Base-by-base conservation (phyloP, 306 rosid species). In the Erythrophleum fordii region DNA sequence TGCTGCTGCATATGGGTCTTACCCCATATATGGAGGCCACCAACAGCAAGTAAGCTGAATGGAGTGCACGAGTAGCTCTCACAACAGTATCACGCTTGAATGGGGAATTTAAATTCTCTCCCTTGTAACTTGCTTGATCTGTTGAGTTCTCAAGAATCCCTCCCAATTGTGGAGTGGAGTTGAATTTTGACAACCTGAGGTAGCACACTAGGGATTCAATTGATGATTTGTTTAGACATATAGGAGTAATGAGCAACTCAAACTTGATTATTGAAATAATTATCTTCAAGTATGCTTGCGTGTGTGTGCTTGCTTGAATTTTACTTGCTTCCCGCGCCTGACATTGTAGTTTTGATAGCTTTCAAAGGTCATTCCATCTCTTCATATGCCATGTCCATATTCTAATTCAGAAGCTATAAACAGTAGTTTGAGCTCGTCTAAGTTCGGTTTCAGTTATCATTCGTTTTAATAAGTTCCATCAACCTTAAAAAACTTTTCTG, bases 11-110 rank as follows among this genome's bases (percentile, higher is more conserved):
- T 96, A 96, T 80, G 99, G 93, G 41, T 89, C 95, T 60, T 96
- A 96, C 83, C 94, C 98, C 11, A 49, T 93, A 41, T 93, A 88
- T 75, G 97, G 95, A 61, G 93, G 88, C 75, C 98, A 93, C 86
- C 98, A 93, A 77, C 98, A 96, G 79, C 98, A 93, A 88, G 98
- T 96, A 82, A 96, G 91, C 92, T 92, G 88, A 95, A 46, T 78
- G 77, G 81, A 78, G 77, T 77, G 83, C 86, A 53, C 41, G 14
- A 83, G 79, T 70, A 82, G 79, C 69, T 77, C 67, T 66, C 59
- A 41, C 81, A 84, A 77, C 88, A 78, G 70, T 11, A 58, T 77
- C 69, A 77, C 35, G 46, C 82, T 53, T 41, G 35, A 26, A 9
- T 66, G 53, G 35, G 53, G 29, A 45, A 23, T 13, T 60, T 29